phyloP scores from a whole-genome alignment of 2,329 filamentous ascomycete species.

The Fusarium burgessii region DNA sequence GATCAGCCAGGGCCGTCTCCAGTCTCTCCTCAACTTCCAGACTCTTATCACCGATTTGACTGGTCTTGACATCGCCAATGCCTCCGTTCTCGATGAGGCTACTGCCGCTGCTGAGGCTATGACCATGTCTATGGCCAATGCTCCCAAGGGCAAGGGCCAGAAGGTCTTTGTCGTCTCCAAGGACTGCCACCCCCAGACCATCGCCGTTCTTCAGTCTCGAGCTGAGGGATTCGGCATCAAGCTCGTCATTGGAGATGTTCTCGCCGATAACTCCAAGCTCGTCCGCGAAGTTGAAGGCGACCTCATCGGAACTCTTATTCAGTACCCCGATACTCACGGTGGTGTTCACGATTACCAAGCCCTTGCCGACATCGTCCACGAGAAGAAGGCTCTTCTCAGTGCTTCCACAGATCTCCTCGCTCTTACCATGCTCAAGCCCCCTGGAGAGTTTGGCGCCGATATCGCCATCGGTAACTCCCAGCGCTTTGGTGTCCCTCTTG shows the following conservation, averaged over 20 bases:
- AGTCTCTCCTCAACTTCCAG: conserved; percentile 95
- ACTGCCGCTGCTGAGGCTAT: conserved; percentile 96
- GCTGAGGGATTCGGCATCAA: conserved; percentile 91
- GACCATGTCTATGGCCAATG: conserved; percentile 81
- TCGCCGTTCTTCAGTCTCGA: conserved; percentile 84
- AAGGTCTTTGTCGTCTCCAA: conserved; percentile 89
- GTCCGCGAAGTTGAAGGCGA: conserved; percentile 83
- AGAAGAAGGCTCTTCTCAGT: conserved; percentile 81
- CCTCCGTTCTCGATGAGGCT: conserved; percentile 89
- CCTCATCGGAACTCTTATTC: conserved; percentile 87
- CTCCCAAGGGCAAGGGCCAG: conserved; percentile 73
- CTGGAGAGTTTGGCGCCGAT: conserved; percentile 94
- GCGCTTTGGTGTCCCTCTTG: conserved; percentile 90
- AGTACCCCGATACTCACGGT: conserved; percentile 92
- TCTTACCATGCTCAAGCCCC: conserved; percentile 86
- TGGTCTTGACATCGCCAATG: conserved; percentile 87
- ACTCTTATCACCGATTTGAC: conserved; percentile 92
- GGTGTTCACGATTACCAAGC: conserved; percentile 81
- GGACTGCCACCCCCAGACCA: conserved; percentile 86
- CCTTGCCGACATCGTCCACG: conserved; percentile 81
- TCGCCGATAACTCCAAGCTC: conserved; percentile 70
- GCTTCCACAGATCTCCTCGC: conserved; percentile 92
- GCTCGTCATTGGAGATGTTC: conserved; percentile 80
- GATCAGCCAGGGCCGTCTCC: conserved; percentile 93
- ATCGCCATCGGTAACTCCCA: conserved; percentile 95